Base-by-base conservation (phyloP, 2,329 filamentous ascomycete species). In the Fusarium sp. region DNA sequence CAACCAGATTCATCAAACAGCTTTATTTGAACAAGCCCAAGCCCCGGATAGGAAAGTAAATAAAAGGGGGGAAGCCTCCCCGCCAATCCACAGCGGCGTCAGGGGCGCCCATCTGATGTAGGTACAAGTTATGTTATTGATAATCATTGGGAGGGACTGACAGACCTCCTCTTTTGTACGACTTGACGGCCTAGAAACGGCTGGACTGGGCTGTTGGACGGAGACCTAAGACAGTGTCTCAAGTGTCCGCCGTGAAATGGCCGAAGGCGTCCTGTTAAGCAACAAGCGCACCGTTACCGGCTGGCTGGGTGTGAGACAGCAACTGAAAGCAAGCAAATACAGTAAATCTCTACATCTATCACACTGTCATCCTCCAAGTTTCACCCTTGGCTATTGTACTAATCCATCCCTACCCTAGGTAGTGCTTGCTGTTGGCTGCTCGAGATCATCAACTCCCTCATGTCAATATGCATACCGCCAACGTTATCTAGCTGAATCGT, bases 101-200 rank as follows among this genome's bases (percentile, higher is more conserved):
- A 63, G 62, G 62, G 62, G 61, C 41, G 48, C 21, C 35, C 47
- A 53, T 45, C 49, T 55, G 53, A 55, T 70, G 67, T 66, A 71
- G 63, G 61, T 68, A 70, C 63, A 33, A 44, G 41, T 47, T 52
- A 37, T 37, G 17, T 21, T 8, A 38, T 19, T 19, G 15, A 11
- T 25, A 23, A 17, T 21, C 27, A 32, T 10, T 21, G 41, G 37
- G 36, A 27, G 36, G 21, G 19, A 19, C 19, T 4, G 19, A 19
- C 19, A 19, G 19, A 19, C 19, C 19, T 19, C 23, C 19, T 32
- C 37, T 14, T 23, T 35, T 21, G 33, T 43, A 27, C 35, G 37
- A 13, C 29, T 32, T 32, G 14, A 38, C 23, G 23, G n/a, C 19
- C 25, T 19, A 32, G 19, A 13, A 8, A 8, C 23, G 23, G 2